Evolutionary conservation across 306 rosid species (phyloP).

Genomic region (Astragalus glycyphyllos): DNA sequence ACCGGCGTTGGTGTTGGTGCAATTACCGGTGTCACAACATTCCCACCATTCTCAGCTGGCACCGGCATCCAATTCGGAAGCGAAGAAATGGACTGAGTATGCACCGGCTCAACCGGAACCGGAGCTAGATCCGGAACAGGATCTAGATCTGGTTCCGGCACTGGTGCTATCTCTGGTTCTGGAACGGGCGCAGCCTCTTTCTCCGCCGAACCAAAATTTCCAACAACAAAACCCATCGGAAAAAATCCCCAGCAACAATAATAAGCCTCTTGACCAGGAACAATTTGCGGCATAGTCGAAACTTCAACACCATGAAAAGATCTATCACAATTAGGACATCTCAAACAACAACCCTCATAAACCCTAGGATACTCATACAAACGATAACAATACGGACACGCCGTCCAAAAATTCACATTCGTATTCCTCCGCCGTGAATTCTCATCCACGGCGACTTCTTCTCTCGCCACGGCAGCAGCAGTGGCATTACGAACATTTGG

Average conservation of each 20-base stretch:
- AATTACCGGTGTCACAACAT: not conserved
- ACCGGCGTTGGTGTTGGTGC: not conserved
- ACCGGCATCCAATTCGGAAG: constrained; percentile 69
- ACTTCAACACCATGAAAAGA: constrained; percentile 71
- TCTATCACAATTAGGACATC: constrained; percentile 80
- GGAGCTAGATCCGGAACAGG: not conserved
- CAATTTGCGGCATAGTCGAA: constrained; percentile 69
- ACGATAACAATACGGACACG: constrained; percentile 88
- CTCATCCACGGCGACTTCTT: constrained; percentile 38
- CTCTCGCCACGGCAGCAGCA: not conserved
- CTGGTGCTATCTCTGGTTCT: not conserved
- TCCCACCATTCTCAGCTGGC: constrained; percentile 39
- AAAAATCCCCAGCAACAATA: constrained; percentile 94
- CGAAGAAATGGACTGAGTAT: not conserved
- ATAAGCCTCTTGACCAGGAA: constrained; percentile 84
- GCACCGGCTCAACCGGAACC: constrained; percentile 50
- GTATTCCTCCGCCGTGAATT: constrained; percentile 46
- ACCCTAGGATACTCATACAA: constrained; percentile 83
- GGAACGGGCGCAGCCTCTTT: constrained; percentile 31
- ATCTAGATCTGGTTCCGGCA: not conserved
- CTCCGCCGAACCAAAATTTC: constrained; percentile 34
- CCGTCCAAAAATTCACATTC: constrained; percentile 78
- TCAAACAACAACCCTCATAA: constrained; percentile 74
- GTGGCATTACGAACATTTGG: not conserved
- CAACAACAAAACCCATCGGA: constrained; percentile 72